Conservation (phyloP, 768 basidiomycete species). For the Bullera alba region DNA sequence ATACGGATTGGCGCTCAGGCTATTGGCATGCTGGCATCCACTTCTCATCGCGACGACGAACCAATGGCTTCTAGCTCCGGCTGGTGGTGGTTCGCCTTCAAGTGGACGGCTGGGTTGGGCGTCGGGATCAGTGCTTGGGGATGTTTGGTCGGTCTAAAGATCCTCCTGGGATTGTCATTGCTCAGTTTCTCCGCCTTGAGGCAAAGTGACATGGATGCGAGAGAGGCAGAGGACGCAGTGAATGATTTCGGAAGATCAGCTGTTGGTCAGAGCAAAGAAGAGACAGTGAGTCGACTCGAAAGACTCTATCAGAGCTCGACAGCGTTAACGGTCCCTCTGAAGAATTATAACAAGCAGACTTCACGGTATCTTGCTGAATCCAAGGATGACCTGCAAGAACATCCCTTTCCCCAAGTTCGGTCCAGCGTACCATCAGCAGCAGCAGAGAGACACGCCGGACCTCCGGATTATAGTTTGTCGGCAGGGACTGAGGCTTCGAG, state of each 20-base stretch:
- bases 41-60: conserved; percentile 15
- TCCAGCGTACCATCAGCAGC: not conserved
- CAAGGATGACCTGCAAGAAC: conserved; percentile 58
- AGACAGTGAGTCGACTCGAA: conserved; percentile 54
- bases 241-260: conserved; percentile 88
- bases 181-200: conserved; percentile 73
- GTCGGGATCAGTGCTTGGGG: conserved; percentile 56
- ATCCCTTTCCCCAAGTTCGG: conserved; percentile 2
- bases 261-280: conserved; percentile 81
- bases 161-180: conserved; percentile 83
- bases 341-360: conserved; percentile 77
- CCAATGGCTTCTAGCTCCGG: conserved; percentile 5
- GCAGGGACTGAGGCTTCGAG: not conserved
- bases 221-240: conserved; percentile 64
- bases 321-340: too few species aligned
- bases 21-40: conserved; percentile 45
- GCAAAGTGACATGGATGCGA: conserved; percentile 65
- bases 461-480: too few species aligned
- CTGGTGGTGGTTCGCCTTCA: conserved; percentile 53
- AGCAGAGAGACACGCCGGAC: too few species aligned
- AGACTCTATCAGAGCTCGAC: too few species aligned
- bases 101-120: conserved; percentile 29
- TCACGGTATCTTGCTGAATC: conserved; percentile 63
- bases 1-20: conserved; percentile 48
- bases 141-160: conserved; percentile 78